Base-by-base conservation (phyloP, 768 basidiomycete genomes). In the Termitomyces sp. region DNA sequence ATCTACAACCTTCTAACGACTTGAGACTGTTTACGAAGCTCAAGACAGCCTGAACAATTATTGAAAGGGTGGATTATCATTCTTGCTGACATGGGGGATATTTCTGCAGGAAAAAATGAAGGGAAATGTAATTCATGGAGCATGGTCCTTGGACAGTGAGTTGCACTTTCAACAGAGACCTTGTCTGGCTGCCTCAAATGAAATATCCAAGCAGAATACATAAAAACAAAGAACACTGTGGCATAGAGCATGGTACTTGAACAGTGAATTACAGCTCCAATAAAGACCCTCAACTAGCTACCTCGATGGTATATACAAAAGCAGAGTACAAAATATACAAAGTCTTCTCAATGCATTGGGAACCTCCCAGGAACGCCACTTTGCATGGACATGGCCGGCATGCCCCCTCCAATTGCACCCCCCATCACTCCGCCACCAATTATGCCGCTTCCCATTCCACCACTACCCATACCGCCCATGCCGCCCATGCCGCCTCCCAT, bases 351-450 rank as follows among this genome's bases (percentile, higher is more conserved):
- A 61, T 70, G 66, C 69, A 73, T 73, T 6, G 68, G 65, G 52
- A 70, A 73, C 17, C 71, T 75, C 43, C 70, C 71, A 25, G 72
- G 64, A 42, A 72, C 65, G 61, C 72, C 69, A 49, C 75, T 63
- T 57, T 72, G 71, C 65, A 70, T 69, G 3, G 66, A 63, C 72
- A 74, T 73, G 11, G 68, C 67, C 3, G 64, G 65, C 66, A 76
- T 73, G 25, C 71, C 71, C 8, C 70, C 72, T 34, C 66, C 71
- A 2, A 57, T 45, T 15, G 45, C 45, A 5, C 56, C 45, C 3
- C 56, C 20, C 20, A 57, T 57, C 4, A 56, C 43, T 6, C 54
- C 54, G 3, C 54, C 54, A 42, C 68, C 68, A 64, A 72, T 42
- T 14, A 56, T 56, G 9, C 71, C 71, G 17, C 70, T 71, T 25